Conservation (phyloP, 768 basidiomycete species). For the Brasilioporus rufonigricans region DNA sequence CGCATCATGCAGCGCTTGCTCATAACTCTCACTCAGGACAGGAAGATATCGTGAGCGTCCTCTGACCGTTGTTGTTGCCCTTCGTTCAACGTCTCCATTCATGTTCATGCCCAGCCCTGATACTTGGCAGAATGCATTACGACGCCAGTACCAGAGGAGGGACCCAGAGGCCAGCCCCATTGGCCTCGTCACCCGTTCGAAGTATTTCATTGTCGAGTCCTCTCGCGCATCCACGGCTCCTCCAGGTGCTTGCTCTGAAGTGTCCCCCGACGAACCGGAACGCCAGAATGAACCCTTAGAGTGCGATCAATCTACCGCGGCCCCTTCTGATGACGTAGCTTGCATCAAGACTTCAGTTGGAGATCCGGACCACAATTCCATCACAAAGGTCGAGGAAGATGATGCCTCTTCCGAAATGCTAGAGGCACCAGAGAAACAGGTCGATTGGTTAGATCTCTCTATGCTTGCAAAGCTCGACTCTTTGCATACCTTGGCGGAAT, state of each 20-base stretch:
- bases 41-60: slow-evolving; percentile 67
- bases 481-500: slow-evolving; percentile 71
- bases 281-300: slow-evolving; percentile 16
- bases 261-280: slow-evolving; percentile 5
- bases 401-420: slow-evolving; percentile 16
- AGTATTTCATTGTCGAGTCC: slow-evolving; percentile 22
- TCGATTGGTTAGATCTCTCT: slow-evolving; percentile 69
- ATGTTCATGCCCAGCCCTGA: slow-evolving; percentile 46
- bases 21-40: slow-evolving; percentile 73
- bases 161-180: slow-evolving; percentile 71
- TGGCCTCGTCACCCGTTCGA: slow-evolving; percentile 44
- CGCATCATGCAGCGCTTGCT: slow-evolving; percentile 76
- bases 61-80: slow-evolving; percentile 19
- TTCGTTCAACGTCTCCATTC: slow-evolving; percentile 12
- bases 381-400: slow-evolving; percentile 23
- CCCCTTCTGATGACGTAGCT: slow-evolving; percentile 2
- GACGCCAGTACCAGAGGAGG: slow-evolving; percentile 74
- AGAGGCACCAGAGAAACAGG: slow-evolving; percentile 39
- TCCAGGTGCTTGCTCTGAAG: slow-evolving; percentile 9
- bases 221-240: slow-evolving; percentile 31
- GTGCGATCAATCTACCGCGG: neutral
- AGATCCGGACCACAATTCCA: neutral
- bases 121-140: slow-evolving; percentile 76
- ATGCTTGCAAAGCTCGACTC: slow-evolving; percentile 74
- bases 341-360: neutral